Conservation (phyloP, 306 rosid genomes). For the Cicer arietinum region DNA sequence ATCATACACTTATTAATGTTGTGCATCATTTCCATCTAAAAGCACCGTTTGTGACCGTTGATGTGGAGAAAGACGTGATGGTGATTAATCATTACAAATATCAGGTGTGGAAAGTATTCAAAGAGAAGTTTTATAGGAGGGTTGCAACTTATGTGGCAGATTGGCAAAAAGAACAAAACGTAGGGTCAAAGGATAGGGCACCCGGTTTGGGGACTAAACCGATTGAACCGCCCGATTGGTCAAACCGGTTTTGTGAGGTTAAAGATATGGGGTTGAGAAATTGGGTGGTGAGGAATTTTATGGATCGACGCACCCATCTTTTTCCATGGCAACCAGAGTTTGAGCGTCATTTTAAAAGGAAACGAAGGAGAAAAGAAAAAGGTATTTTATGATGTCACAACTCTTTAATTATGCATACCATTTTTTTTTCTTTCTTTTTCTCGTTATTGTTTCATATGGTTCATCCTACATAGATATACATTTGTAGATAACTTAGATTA, state of each 20-base stretch:
- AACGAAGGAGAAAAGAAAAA: conserved; percentile 1
- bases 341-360: conserved; percentile 21
- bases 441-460: neutral
- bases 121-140: conserved; percentile 74
- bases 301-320: conserved; percentile 45
- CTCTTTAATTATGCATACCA: neutral
- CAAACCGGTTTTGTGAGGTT: conserved; percentile 74
- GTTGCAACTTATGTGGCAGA: conserved; percentile 84
- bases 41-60: conserved; percentile 50
- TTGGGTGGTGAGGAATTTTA: conserved; percentile 49
- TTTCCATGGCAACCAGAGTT: conserved; percentile 64
- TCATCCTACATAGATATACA: no score
- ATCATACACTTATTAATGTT: conserved; percentile 66
- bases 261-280: conserved; percentile 54
- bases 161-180: conserved; percentile 67
- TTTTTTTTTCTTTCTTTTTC: neutral
- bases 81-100: conserved; percentile 84
- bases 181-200: conserved; percentile 74
- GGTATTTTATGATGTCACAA: neutral
- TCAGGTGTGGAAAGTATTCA: conserved; percentile 88
- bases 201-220: conserved; percentile 80
- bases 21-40: conserved; percentile 83
- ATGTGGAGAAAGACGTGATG: conserved; percentile 52
- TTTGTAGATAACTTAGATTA: no score
- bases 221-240: conserved; percentile 72